Percentiles rank a stretch among this genome's conserved stretches.
Conservation (phyloP, 345 rosid species). For the Bruguiera parviflora region DNA sequence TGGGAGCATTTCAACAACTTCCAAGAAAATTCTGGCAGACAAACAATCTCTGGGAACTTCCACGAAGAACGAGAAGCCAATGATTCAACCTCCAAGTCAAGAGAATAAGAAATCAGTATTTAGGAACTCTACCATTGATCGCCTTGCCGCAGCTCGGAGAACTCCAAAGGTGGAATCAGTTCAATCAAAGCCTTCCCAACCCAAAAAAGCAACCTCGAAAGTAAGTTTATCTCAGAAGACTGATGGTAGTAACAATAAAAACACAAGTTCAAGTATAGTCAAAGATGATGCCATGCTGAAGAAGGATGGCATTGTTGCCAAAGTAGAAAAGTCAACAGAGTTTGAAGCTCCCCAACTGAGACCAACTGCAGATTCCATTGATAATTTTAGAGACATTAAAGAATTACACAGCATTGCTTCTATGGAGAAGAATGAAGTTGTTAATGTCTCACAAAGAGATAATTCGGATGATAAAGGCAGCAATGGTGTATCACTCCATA, state of each 20-base stretch:
- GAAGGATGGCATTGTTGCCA: slow-evolving; percentile 34
- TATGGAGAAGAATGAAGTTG: slow-evolving; percentile 32
- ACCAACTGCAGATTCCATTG: slow-evolving; percentile 27
- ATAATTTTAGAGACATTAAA: slow-evolving; percentile 60
- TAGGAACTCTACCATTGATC: slow-evolving; percentile 83
- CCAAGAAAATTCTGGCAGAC: slow-evolving; percentile 43
- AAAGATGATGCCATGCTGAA: slow-evolving; percentile 39
- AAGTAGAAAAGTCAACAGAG: slow-evolving; percentile 20
- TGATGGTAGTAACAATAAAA: slow-evolving; percentile 33
- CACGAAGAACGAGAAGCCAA: slow-evolving; percentile 37
- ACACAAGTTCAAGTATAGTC: slow-evolving; percentile 29
- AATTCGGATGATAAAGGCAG: slow-evolving; percentile 20
- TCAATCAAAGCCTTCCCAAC: slow-evolving; percentile 40
- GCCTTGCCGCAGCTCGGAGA: slow-evolving; percentile 65
- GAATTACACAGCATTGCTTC: slow-evolving; percentile 45
- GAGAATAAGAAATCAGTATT: slow-evolving; percentile 53
- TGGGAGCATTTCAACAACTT: slow-evolving; percentile 29
- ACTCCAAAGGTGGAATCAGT: slow-evolving; percentile 40
- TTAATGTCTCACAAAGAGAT: slow-evolving; percentile 18
- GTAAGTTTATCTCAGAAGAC: slow-evolving; percentile 39
- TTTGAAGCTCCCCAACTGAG: slow-evolving; percentile 24
- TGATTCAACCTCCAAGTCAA: slow-evolving; percentile 29
- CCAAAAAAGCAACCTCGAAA: slow-evolving; percentile 42
- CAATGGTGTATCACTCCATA: slow-evolving; percentile 11
- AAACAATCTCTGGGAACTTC: slow-evolving; percentile 28